These are phyloP conservation scores for Lentinula edodes DNA, from an alignment of 768 basidiomycete species.

Conservation along the genomic window DNA sequence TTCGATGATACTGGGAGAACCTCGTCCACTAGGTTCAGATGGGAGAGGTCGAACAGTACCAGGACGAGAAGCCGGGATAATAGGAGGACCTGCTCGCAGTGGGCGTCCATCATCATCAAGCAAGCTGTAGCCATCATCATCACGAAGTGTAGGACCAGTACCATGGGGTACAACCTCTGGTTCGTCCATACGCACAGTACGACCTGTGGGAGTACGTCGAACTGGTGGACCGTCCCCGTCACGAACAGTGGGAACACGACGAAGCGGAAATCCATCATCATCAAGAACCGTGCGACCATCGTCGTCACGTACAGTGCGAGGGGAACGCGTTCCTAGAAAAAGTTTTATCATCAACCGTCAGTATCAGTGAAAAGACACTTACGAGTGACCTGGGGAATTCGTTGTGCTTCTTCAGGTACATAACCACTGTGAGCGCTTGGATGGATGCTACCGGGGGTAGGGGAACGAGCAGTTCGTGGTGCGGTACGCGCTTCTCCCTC, in stretches of 20 bases:
- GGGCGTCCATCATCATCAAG: not conserved
- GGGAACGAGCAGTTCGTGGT: not conserved
- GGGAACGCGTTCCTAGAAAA: not conserved
- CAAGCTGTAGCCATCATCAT: not conserved
- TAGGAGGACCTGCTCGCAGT: not conserved
- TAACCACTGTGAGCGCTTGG: not conserved
- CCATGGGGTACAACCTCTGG: not conserved
- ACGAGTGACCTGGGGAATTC: not conserved
- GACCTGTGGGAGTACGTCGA: not conserved
- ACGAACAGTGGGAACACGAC: not conserved
- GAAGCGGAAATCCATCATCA: not conserved
- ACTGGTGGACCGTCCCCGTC: not conserved
- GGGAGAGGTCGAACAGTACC: slow-evolving; percentile 1
- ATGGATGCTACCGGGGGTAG: not conserved
- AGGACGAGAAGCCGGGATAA: not conserved
- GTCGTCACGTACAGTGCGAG: not conserved
- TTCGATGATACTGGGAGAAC: not conserved
- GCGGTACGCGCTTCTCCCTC: not conserved
- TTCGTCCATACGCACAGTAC: too few relatives aligned
- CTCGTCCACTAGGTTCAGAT: not conserved
- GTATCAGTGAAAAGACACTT: not conserved
- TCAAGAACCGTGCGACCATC: not conserved
- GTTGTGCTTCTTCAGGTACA: not conserved
- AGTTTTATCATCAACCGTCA: not conserved
- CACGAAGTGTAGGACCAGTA: not conserved